Evolutionary conservation across 2,329 filamentous ascomycete genomes (phyloP).

Genomic region (Neoarthrinium moseri): DNA sequence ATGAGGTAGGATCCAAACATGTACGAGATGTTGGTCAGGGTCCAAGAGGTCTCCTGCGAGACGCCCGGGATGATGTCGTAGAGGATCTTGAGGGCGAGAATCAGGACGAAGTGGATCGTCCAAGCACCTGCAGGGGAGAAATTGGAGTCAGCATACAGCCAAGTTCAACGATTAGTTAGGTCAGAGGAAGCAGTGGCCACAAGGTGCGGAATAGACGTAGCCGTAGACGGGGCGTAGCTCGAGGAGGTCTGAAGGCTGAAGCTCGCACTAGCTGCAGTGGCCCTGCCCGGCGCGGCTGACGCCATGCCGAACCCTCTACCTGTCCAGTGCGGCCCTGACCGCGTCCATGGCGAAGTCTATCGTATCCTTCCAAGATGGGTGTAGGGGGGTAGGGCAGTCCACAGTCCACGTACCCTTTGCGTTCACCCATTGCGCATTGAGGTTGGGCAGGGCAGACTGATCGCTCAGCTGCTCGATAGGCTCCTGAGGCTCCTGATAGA

Average conservation of each 20-base stretch:
- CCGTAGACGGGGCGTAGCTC: too few species aligned
- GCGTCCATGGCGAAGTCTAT: too few species aligned
- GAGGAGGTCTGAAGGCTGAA: too few species aligned
- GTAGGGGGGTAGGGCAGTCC: too few species aligned
- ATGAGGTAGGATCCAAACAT: conserved; percentile 99
- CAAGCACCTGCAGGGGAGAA: conserved; percentile 70
- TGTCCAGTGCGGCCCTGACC: too few species aligned
- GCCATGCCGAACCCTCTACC: too few species aligned
- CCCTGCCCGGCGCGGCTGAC: too few species aligned
- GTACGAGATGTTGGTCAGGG: conserved; percentile 96
- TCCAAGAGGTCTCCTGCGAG: conserved; percentile 98
- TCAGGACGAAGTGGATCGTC: conserved; percentile 95
- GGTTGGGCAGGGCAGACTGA: conserved; percentile 88
- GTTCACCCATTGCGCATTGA: conserved; percentile 99
- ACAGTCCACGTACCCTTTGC: conserved; percentile 75
- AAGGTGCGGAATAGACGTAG: too few species aligned
- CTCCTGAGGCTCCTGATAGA: conserved; percentile 96
- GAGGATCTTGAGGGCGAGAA: conserved; percentile 87
- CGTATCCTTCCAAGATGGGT: too few species aligned
- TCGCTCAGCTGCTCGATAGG: conserved; percentile 97
- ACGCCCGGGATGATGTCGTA: conserved; percentile 96
- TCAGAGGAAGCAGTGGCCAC: not conserved
- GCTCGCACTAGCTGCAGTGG: too few species aligned
- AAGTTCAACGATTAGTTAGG: not conserved
- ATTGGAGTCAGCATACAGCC: conserved; percentile 11